Base-by-base conservation (phyloP, 148 eudicot species). In the Cornus florida region DNA sequence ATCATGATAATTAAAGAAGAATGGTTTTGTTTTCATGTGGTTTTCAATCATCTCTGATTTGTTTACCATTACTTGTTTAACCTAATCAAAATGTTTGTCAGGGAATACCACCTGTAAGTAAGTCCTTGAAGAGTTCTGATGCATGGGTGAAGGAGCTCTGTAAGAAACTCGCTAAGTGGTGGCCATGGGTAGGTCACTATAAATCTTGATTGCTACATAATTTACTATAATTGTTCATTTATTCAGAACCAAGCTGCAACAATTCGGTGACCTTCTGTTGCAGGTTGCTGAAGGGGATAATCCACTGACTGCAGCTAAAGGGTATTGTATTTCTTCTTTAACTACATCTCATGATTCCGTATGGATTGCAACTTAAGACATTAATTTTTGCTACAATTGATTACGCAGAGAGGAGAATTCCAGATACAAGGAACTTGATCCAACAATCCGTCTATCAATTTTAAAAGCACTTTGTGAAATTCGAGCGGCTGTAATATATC, bases 391-490 rank as follows among this genome's bases (percentile, higher is more conserved):
- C 71, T 39, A 59, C 64, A 50, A 43, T 75, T 78, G 77, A 56
- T 77, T 83, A 66, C 78, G 87, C 87, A 96, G 98, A 80, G 90
- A 87, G 84, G 98, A 93, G 87, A 86, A 93, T 80, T 80, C 87
- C 46, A 81, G 72, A 80, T 96, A 92, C 88, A 92, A 90, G 81
- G 85, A 91, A 81, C 95, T 96, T 82, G 95, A 92, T 79, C 94
- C 98, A 75, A 83, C 86, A 69, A 71, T 69, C 66, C 97, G 98
- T 70, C 84, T 96, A 59, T 72, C 75, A 74, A 90, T 96, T 85
- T 82, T 96, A 67, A 96, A 91, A 86, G 98, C 98, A 50, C 87
- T 96, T 71, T 96, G 99, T 85, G 99, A 96, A 85, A 79, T 92
- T 81, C 91, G 99, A 83, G 87, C 87, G 50, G 87, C 83, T 83